Evolutionary conservation across 73 alveolate species (phyloP).

Genomic region (Paramecium tetraurelia): DNA sequence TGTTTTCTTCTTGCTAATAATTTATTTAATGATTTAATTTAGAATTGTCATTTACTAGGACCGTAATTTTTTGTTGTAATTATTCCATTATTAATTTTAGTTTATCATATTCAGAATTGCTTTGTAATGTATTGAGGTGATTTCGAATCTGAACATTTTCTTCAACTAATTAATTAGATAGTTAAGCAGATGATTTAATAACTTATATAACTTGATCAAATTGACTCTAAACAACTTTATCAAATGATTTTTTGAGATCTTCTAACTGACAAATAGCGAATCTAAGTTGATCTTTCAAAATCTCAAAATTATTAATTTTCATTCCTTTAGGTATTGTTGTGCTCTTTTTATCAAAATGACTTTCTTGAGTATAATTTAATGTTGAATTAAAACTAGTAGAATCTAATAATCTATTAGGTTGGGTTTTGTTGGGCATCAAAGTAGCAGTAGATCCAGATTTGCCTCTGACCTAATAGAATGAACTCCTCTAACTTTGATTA

Average conservation of each 20-base stretch:
- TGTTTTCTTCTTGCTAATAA: background rate
- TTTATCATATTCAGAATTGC: constrained; percentile 3
- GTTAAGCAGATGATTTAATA: background rate
- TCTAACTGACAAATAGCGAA: constrained; percentile 10
- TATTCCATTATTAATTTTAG: constrained; percentile 4
- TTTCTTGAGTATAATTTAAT: constrained; percentile 8
- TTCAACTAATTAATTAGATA: background rate
- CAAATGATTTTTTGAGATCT: constrained; percentile 11
- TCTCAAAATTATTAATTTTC: background rate
- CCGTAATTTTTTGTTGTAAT: background rate
- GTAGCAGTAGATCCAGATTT: background rate
- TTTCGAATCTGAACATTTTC: background rate
- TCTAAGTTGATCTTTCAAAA: constrained; percentile 14
- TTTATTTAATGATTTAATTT: background rate
- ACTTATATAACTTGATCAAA: background rate
- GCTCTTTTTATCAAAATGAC: background rate
- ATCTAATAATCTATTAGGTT: background rate
- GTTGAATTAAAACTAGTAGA: constrained; percentile 27
- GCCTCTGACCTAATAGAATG: constrained; percentile 25
- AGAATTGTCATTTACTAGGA: background rate
- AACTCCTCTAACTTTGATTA: background rate
- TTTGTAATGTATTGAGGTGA: background rate
- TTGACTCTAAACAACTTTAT: background rate
- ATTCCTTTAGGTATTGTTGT: background rate
- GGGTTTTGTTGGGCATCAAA: background rate